Evolutionary conservation across 208 protist species (phyloP), one percentile per base, ranked within the genome.

Genomic region (Naegleria gruberi): DNA sequence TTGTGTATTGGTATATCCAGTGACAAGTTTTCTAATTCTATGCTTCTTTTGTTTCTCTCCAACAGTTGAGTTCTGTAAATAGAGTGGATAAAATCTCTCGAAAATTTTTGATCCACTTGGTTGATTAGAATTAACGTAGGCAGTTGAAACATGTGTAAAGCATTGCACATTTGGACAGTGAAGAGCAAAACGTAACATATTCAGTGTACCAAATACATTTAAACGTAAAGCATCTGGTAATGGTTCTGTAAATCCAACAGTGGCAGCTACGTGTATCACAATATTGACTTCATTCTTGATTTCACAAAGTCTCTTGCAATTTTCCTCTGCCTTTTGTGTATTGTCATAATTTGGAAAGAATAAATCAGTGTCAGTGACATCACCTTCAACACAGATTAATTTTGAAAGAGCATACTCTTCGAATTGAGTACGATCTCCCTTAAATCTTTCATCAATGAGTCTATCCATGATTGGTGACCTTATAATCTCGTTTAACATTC

Each of bases 81-180:
- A 30, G 1, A 77, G 30, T 37, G 17, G 65, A n/a, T 77, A 77
- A 37, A 77, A 77, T 77, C 30, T 77, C 30, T 77, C 65, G 34
- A 37, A 77, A 77, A 77, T 77, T 77, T 77, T 77, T 5, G 30
- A 37, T 37, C 65, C 65, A 77, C 81, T 93, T 93, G 37, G 77
- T 91, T 77, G 65, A 90, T 95, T 90, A 5, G 46, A 97, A 91
- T 97, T 97, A 15, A 97, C 96, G 93, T 97, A 97, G 92, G 94
- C 96, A 19, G 96, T 97, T 37, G 95, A 97, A 34, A 96, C 92
- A 89, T 97, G 96, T 74, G 95, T 94, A 93, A 97, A 96, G 8
- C 94, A 89, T 92, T 96, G 93, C 10, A 97, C 90, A 45, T 34
- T 90, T 55, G 23, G 23, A 30, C 41, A 43, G 23, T 95, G 91